Conservation (phyloP, 345 rosid genomes). For the Camelina sativa region DNA sequence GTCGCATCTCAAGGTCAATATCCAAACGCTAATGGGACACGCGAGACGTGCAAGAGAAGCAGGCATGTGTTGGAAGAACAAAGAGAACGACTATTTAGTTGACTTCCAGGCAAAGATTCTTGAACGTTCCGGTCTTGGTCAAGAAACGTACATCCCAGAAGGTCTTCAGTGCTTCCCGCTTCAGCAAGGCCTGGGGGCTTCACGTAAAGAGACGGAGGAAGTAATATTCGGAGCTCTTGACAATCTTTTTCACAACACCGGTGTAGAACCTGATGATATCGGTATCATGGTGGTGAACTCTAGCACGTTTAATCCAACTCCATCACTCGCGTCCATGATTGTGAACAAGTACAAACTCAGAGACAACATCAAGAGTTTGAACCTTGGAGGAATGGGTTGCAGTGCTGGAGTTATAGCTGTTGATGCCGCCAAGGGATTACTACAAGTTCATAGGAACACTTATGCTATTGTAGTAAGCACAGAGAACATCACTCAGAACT, state of each 20-base stretch:
- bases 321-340: slow-evolving; percentile 54
- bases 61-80: slow-evolving; percentile 63
- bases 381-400: slow-evolving; percentile 69
- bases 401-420: slow-evolving; percentile 61
- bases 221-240: slow-evolving; percentile 92
- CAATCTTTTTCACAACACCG: slow-evolving; percentile 70
- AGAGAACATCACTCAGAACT: slow-evolving; percentile 56
- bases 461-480: slow-evolving; percentile 69
- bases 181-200: slow-evolving; percentile 77
- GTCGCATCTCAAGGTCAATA: slow-evolving; percentile 56
- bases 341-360: slow-evolving; percentile 56
- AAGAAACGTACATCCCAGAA: slow-evolving; percentile 79
- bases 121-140: slow-evolving; percentile 91
- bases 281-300: slow-evolving; percentile 56
- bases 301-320: slow-evolving; percentile 48
- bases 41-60: slow-evolving; percentile 76
- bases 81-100: slow-evolving; percentile 69
- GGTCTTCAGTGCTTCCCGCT: slow-evolving; percentile 82
- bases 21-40: slow-evolving; percentile 69
- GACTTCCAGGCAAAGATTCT: slow-evolving; percentile 75
- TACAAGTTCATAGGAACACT: slow-evolving; percentile 54
- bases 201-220: slow-evolving; percentile 87
- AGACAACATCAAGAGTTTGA: slow-evolving; percentile 49
- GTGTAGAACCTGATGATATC: slow-evolving; percentile 67
- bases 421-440: slow-evolving; percentile 52